These are phyloP conservation scores for Saturnispora kantuleensis DNA, from an alignment of 805 yeast species.

Conservation along the genomic window DNA sequence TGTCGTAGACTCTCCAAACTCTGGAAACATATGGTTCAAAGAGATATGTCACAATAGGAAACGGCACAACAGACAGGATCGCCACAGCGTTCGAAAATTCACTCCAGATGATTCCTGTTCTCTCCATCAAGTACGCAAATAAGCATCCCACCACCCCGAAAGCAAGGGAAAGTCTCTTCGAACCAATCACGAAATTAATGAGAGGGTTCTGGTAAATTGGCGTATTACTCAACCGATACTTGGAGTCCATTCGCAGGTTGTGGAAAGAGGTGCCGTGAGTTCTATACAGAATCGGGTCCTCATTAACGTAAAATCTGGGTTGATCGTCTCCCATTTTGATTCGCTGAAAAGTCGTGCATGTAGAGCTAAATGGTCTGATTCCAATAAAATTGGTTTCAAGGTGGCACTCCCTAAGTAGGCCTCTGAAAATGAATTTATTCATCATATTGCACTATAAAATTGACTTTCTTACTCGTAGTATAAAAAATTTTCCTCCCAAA, in stretches of 20 bases:
- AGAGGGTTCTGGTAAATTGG: constrained; percentile 61
- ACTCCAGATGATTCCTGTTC: constrained; percentile 44
- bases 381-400: too few relatives aligned
- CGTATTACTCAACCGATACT: constrained; percentile 45
- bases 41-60: constrained; percentile 47
- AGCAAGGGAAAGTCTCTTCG: constrained; percentile 53
- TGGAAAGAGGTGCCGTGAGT: constrained; percentile 25
- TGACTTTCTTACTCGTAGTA: neutral
- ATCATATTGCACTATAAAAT: neutral
- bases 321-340: constrained; percentile 26
- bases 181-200: constrained; percentile 48
- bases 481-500: neutral
- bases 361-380: too few relatives aligned
- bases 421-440: too few relatives aligned
- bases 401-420: too few relatives aligned
- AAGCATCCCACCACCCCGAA: constrained; percentile 52
- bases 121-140: constrained; percentile 48
- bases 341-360: neutral
- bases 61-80: constrained; percentile 38
- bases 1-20: constrained; percentile 60
- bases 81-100: constrained; percentile 34
- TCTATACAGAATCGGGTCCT: constrained; percentile 19
- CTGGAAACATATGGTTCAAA: constrained; percentile 62
- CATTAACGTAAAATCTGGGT: constrained; percentile 19
- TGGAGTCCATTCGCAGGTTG: constrained; percentile 33